Evolutionary conservation across 2,329 filamentous ascomycete genomes (phyloP), one percentile per base, ranked within the genome.

Genomic region (Fusarium robinianum): DNA sequence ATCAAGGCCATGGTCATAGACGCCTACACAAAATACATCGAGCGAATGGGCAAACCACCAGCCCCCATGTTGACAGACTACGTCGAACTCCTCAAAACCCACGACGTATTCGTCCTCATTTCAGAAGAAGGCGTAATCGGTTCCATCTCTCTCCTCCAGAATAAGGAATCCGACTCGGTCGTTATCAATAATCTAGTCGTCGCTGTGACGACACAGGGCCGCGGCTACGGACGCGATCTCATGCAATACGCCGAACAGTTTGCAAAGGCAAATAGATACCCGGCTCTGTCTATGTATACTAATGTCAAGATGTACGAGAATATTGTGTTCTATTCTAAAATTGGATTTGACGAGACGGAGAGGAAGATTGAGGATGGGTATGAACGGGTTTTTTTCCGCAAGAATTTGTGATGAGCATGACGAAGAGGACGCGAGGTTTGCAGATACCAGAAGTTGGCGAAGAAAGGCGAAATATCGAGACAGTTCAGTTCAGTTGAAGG

Each of bases 31-130:
- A 70, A 65, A 33, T 68, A 67, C 44, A 60, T 65, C 18, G 52
- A 64, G 9, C 64, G 65, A 4, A 67, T 69, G 35, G 66, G 65
- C 5, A 64, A 62, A 29, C 55, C 57, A 0, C 68, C 68, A 1
- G 68, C 66, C 0, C 67, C 68, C 2, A 71, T 71, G 68, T 56
- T 46, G 2, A 50, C 58, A n/a, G 57, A 71, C 45, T 70, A 69
- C 29, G 3, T 16, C 5, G 17, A 51, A 4, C 49, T 70, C 9
- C 45, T 71, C 4, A n/a, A 50, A 5, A 53, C 45, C 1, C 43
- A 50, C n/a, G 42, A 59, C 7, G 52, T 67, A 3, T 63, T 46
- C 41, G 50, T 64, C 2, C 49, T 66, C n/a, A n/a, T n/a, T n/a
- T 6, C 24, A 39, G 11, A 18, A 17, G 8, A 32, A 40, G 2